Conservation (phyloP, 78 protist genomes). For the Cavenderia fasciculata region DNA sequence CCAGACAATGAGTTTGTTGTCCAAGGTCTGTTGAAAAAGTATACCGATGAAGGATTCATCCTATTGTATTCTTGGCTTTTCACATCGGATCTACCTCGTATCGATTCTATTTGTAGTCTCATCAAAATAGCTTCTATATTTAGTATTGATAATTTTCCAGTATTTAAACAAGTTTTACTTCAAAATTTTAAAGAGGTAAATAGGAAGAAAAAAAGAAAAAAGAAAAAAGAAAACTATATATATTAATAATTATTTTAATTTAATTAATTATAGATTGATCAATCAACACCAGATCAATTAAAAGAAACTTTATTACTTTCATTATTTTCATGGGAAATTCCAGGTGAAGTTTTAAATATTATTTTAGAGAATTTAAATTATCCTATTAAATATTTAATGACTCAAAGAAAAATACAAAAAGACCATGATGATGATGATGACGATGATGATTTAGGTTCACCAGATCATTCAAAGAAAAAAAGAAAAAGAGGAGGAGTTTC, state of each 20-base stretch:
- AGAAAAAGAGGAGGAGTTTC: not conserved
- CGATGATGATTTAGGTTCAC: not conserved
- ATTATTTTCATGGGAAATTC: conserved; percentile 10
- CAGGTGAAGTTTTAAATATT: not conserved
- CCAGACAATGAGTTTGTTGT: conserved; percentile 8
- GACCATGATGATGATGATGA: conserved; percentile 5
- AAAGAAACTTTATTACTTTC: conserved; percentile 23
- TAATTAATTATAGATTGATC: conserved; percentile 10
- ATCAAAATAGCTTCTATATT: conserved; percentile 33
- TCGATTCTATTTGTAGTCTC: not conserved
- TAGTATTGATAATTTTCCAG: conserved; percentile 17
- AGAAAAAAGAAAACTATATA: not conserved
- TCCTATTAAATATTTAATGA: not conserved
- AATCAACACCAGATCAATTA: conserved; percentile 34
- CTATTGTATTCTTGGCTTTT: conserved; percentile 38
- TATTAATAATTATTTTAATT: too few relatives aligned
- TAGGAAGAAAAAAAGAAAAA: not conserved
- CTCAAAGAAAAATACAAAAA: not conserved
- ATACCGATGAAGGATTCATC: conserved; percentile 15
- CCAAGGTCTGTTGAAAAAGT: conserved; percentile 1
- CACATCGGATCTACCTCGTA: not conserved
- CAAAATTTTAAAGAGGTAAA: conserved; percentile 25
- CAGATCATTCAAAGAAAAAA: not conserved
- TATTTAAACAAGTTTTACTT: not conserved
- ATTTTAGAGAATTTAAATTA: conserved; percentile 4